A percentile compares a stretch with the other conserved stretches of the same genome.
Conservation (phyloP, 2,329 filamentous ascomycete species). For the Trichoderma gracile region DNA sequence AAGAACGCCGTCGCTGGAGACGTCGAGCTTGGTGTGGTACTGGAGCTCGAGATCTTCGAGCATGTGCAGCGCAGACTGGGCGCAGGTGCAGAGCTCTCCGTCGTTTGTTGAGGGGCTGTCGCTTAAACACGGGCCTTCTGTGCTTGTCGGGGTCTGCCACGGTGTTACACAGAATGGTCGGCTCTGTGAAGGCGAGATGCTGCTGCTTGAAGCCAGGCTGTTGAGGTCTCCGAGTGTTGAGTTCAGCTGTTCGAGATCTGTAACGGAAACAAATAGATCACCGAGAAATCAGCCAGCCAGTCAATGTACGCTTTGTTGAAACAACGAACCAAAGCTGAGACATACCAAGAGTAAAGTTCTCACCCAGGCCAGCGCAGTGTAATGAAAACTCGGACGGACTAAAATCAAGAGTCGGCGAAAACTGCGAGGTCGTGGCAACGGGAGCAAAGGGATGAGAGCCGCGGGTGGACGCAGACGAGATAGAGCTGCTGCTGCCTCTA, state of each 20-base stretch:
- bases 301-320: background rate
- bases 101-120: constrained; percentile 5
- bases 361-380: background rate
- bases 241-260: constrained; percentile 10
- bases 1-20: background rate
- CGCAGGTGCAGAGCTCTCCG: constrained; percentile 2
- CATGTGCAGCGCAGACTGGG: constrained; percentile 13
- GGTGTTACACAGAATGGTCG: background rate
- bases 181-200: constrained; percentile 3
- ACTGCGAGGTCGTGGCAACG: background rate
- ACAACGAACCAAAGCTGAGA: background rate
- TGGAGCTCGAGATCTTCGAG: constrained; percentile 14
- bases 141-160: background rate
- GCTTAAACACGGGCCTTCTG: background rate
- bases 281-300: background rate
- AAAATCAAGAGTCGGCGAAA: background rate
- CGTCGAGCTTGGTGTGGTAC: background rate
- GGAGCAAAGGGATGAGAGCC: background rate
- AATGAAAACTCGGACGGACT: constrained; percentile 1
- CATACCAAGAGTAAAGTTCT: constrained; percentile 10
- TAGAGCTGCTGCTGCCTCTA: background rate
- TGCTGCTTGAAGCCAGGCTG: constrained; percentile 4
- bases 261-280: too few relatives aligned
- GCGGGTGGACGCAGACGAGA: background rate
- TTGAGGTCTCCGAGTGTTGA: constrained; percentile 5